Conservation (phyloP, 164 flowering plant genomes). For the Berberis vulgaris region DNA sequence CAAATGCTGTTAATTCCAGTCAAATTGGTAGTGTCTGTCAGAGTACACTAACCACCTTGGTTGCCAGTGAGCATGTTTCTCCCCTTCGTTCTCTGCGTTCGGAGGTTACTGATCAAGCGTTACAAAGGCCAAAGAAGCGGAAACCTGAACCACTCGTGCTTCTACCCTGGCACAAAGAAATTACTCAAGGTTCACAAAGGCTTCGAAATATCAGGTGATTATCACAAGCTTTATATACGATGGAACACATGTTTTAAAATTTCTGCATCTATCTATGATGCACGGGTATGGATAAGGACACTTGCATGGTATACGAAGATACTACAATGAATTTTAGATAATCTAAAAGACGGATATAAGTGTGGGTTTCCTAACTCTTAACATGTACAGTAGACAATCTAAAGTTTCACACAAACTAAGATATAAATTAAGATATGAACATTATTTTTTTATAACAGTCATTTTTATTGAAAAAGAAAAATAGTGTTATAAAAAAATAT, state of each 20-base stretch:
- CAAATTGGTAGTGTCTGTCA: slow-evolving; percentile 16
- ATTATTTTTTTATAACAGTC: too few relatives aligned
- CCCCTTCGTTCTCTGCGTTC: slow-evolving; percentile 14
- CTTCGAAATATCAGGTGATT: slow-evolving; percentile 38
- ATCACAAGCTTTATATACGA: neutral
- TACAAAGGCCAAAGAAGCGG: slow-evolving; percentile 43
- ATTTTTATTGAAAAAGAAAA: too few relatives aligned
- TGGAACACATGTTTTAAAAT: neutral
- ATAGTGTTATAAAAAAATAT: too few relatives aligned
- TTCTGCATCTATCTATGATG: neutral
- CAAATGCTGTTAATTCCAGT: slow-evolving; percentile 17
- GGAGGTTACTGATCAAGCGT: slow-evolving; percentile 22
- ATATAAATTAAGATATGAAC: too few relatives aligned
- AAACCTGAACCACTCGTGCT: slow-evolving; percentile 31
- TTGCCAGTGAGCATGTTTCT: slow-evolving; percentile 14
- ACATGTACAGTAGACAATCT: too few relatives aligned
- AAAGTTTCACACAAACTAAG: too few relatives aligned
- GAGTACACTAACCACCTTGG: slow-evolving; percentile 9
- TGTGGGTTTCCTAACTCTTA: too few relatives aligned
- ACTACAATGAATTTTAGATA: too few relatives aligned
- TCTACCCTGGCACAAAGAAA: slow-evolving; percentile 54
- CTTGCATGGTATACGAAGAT: too few relatives aligned
- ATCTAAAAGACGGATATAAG: too few relatives aligned
- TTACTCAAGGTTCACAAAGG: slow-evolving; percentile 22
- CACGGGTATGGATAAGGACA: too few relatives aligned